Evolutionary conservation across 2,329 filamentous ascomycete species (phyloP), one percentile per base, ranked within the genome.

Genomic region (Arthrobotrys megalospora): DNA sequence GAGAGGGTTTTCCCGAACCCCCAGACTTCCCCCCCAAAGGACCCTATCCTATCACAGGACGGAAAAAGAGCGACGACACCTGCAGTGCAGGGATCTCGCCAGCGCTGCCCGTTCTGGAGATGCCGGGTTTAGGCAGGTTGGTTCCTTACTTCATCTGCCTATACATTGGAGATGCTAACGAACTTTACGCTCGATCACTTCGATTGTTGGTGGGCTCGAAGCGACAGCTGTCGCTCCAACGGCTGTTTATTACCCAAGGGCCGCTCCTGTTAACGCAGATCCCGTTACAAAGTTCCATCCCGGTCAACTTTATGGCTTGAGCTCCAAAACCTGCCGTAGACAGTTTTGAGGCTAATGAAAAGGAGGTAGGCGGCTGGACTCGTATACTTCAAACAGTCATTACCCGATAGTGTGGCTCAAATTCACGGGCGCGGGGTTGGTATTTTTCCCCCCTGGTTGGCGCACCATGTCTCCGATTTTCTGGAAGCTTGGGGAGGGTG

Each of bases 361-460:
- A 72, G 58, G 58, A 72, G 68, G 68, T 52, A 65, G 58, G 58
- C 68, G 68, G 36, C 38, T 72, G 36, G 68, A 58, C 68, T 72
- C 68, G 68, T 72, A 72, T 72, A 72, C 68, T 45, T 72, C 68
- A 72, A 72, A 72, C 68, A 48, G 43, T 65, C 58, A 72, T 72
- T 64, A 72, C 38, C 68, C 68, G 68, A 64, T 48, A 47, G 68
- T 65, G 68, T 72, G 68, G 68, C 68, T 64, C 68, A 38, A 53
- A 58, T 47, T 71, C 68, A 41, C 48, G 32, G 52, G 6, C 53
- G 16, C 48, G 47, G 58, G 68, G 64, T 72, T 72, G 68, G 11
- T 32, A 11, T 24, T 32, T 34, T 24, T 63, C 45, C n/a, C 64
- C 14, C 48, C 50, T 19, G 16, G 19, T 28, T 28, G 5, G 24